phyloP scores from a whole-genome alignment of 2,329 filamentous ascomycete genomes.

The Aureobasidium namibiae region DNA sequence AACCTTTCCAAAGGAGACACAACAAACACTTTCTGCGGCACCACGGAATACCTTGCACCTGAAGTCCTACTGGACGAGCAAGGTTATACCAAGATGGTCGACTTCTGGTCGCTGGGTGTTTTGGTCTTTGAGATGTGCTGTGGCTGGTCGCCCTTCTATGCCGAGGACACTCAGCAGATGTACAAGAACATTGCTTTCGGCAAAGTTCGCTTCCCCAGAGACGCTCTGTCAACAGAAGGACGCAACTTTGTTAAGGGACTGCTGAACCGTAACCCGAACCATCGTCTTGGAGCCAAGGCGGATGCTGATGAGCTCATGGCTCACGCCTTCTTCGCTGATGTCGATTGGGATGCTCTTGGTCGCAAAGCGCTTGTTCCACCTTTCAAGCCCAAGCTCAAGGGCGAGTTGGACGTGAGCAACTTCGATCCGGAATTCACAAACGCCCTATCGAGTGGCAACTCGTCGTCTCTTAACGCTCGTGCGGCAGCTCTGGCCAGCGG shows the following conservation, averaged over 20 bases:
- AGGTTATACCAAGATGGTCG: slow-evolving; percentile 99
- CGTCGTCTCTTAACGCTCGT: slow-evolving; percentile 79
- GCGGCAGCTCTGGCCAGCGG: slow-evolving; percentile 79
- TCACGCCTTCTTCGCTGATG: slow-evolving; percentile 88
- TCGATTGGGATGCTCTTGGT: slow-evolving; percentile 81
- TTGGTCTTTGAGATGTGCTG: slow-evolving; percentile 99
- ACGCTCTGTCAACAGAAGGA: slow-evolving; percentile 88
- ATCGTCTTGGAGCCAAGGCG: slow-evolving; percentile 80
- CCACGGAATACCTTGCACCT: slow-evolving; percentile 92
- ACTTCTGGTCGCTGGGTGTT: slow-evolving; percentile 97
- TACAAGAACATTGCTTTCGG: slow-evolving; percentile 99
- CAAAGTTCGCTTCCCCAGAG: slow-evolving; percentile 91
- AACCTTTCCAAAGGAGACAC: slow-evolving; percentile 96
- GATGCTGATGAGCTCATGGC: slow-evolving; percentile 92
- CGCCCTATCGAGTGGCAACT: slow-evolving; percentile 75
- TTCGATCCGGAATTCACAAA: slow-evolving; percentile 99
- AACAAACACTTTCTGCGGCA: slow-evolving; percentile 97
- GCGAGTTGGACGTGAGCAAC: slow-evolving; percentile 91
- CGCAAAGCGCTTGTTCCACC: slow-evolving; percentile 92
- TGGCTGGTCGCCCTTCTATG: slow-evolving; percentile 98
- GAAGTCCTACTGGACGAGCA: slow-evolving; percentile 93
- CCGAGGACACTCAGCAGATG: slow-evolving; percentile 99
- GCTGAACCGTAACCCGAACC: slow-evolving; percentile 92
- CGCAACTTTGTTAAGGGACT: slow-evolving; percentile 97
- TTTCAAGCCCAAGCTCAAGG: slow-evolving; percentile 96